Conservation (phyloP, 352 stramenopile species). For the Albugo laibachii region DNA sequence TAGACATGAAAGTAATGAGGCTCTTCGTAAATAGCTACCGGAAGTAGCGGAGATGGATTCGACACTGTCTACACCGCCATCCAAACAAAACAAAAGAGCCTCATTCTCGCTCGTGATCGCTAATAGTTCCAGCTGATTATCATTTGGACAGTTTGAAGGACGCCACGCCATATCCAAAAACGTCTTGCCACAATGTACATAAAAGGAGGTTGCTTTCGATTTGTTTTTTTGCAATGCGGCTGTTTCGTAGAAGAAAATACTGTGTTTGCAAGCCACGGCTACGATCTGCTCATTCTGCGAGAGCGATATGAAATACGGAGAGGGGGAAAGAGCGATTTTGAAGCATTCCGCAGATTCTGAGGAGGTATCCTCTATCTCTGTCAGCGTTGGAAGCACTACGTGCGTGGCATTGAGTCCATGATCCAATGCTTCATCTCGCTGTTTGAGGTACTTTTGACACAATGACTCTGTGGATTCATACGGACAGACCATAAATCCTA, state of each 20-base stretch:
- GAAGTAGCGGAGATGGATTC: slow-evolving; percentile 1
- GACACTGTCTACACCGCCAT: slow-evolving; percentile 10
- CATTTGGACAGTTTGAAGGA: slow-evolving; percentile 1
- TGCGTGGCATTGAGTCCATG: slow-evolving; percentile 26
- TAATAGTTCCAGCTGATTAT: slow-evolving; percentile 10
- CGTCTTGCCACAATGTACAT: too few species aligned
- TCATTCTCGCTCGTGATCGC: slow-evolving; percentile 22
- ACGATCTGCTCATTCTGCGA: slow-evolving; percentile 26
- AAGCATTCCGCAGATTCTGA: too few species aligned
- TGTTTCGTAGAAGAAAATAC: too few species aligned
- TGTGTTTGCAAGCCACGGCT: slow-evolving; percentile 9
- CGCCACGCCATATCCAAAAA: slow-evolving; percentile 24
- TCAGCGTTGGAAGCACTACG: slow-evolving; percentile 21
- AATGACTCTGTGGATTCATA: slow-evolving; percentile 15
- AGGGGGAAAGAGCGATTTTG: slow-evolving; percentile 14
- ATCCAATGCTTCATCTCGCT: slow-evolving; percentile 26
- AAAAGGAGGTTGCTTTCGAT: too few species aligned
- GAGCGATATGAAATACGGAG: slow-evolving; percentile 28
- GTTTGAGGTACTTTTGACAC: slow-evolving; percentile 21
- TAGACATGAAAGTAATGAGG: neutral
- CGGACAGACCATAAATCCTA: slow-evolving; percentile 22
- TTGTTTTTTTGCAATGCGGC: too few species aligned
- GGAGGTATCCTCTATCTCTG: slow-evolving; percentile 9
- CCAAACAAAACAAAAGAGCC: slow-evolving; percentile 18
- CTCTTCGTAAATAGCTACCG: slow-evolving; percentile 2